Evolutionary conservation across 495 filamentous ascomycete genomes (phyloP).

Genomic region (Aspergillus asperescens): DNA sequence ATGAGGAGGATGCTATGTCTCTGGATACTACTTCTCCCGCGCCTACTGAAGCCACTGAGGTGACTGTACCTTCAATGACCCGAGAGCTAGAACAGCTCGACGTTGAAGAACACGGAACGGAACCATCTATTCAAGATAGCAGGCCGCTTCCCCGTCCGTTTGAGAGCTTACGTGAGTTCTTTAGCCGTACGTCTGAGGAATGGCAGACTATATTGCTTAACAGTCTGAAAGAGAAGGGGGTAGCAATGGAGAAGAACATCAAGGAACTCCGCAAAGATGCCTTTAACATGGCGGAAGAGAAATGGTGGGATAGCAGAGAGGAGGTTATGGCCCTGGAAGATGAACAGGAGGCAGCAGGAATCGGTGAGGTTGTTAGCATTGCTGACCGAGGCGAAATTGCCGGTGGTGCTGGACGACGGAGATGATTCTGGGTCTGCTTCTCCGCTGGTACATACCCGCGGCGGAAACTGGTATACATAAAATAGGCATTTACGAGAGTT

Average conservation of each 20-base stretch:
- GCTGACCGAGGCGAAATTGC: conserved; percentile 58
- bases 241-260: conserved; percentile 53
- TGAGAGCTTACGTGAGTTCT: conserved; percentile 88
- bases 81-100: conserved; percentile 61
- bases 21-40: conserved; percentile 34
- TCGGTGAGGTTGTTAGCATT: conserved; percentile 88
- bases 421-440: conserved; percentile 31
- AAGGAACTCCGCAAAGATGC: conserved; percentile 90
- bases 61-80: conserved; percentile 35
- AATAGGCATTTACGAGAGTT: not conserved
- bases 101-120: conserved; percentile 50
- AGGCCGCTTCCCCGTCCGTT: conserved; percentile 69
- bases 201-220: conserved; percentile 86
- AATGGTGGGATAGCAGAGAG: conserved; percentile 98
- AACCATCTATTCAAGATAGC: conserved; percentile 42
- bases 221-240: conserved; percentile 53
- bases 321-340: conserved; percentile 91
- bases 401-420: conserved; percentile 54
- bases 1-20: conserved; percentile 40
- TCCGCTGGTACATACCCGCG: not conserved
- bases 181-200: conserved; percentile 74
- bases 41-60: conserved; percentile 33
- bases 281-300: conserved; percentile 84
- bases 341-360: conserved; percentile 92
- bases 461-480: not conserved